Evolutionary conservation across 2,329 filamentous ascomycete species (phyloP).

Genomic region (Ilyonectria robusta): DNA sequence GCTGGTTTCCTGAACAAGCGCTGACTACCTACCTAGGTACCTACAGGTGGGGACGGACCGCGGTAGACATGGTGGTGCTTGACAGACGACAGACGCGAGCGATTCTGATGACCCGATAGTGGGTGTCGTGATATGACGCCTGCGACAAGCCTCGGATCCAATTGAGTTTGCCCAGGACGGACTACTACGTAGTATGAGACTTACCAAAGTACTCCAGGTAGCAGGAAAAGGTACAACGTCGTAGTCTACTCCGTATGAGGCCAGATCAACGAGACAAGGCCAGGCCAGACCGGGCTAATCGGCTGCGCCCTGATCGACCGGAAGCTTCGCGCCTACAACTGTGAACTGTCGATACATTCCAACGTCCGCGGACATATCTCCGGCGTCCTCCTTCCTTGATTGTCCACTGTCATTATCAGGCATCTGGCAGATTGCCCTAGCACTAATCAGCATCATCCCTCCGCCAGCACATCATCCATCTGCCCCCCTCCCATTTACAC

Average conservation of each 20-base stretch:
- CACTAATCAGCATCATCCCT: background rate
- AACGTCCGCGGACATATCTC: slow-evolving; percentile 2
- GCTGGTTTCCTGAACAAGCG: background rate
- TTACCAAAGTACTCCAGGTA: background rate
- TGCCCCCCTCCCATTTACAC: background rate
- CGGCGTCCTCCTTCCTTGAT: slow-evolving; percentile 22
- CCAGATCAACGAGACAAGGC: background rate
- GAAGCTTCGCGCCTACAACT: slow-evolving; percentile 8
- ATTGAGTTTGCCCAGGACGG: slow-evolving; percentile 15
- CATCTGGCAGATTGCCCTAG: background rate
- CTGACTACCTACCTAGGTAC: background rate
- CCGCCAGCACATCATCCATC: slow-evolving; percentile 3
- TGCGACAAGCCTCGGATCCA: background rate
- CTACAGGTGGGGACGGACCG: no score
- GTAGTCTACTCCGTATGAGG: no score
- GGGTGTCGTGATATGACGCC: background rate
- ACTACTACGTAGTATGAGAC: background rate
- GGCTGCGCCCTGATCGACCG: slow-evolving; percentile 1
- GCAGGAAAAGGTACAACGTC: no score
- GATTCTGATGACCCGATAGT: background rate
- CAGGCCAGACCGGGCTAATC: background rate
- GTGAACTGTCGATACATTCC: slow-evolving; percentile 21
- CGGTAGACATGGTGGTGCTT: background rate
- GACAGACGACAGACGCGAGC: background rate
- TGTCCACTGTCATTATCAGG: background rate